These are phyloP conservation scores for Petunia axillaris DNA, from an alignment of 257 asterid species.

Conservation along the genomic window DNA sequence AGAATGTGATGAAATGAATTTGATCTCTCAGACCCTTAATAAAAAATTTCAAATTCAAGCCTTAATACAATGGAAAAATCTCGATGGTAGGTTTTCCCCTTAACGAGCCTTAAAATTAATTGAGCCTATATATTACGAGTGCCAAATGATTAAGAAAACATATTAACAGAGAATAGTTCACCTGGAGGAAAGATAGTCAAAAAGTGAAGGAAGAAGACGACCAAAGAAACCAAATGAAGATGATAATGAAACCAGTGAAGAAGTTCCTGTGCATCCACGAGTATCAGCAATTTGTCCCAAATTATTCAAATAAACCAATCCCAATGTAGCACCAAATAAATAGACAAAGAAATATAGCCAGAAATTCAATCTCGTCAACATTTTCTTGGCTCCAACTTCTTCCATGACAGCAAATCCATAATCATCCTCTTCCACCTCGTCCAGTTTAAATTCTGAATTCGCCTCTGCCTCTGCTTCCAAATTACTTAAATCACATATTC, in stretches of 20 bases:
- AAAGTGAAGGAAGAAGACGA: slow-evolving; percentile 68
- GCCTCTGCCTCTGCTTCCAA: slow-evolving; percentile 23
- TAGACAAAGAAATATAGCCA: slow-evolving; percentile 73
- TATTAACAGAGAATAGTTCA: slow-evolving; percentile 17
- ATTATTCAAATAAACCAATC: slow-evolving; percentile 71
- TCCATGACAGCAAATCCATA: slow-evolving; percentile 32
- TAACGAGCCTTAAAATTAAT: not conserved
- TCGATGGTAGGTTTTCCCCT: too few relatives aligned
- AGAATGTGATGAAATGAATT: not conserved
- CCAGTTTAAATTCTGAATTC: not conserved
- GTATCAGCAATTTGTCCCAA: slow-evolving; percentile 79
- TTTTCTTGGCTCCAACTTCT: slow-evolving; percentile 52
- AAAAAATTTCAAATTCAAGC: not conserved
- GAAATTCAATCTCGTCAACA: slow-evolving; percentile 60
- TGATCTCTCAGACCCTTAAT: not conserved
- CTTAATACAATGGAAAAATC: too few relatives aligned
- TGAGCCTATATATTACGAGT: not conserved
- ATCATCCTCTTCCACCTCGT: slow-evolving; percentile 21
- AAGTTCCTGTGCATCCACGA: slow-evolving; percentile 53
- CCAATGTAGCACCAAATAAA: slow-evolving; percentile 72
- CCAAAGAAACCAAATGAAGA: slow-evolving; percentile 81
- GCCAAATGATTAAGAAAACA: not conserved
- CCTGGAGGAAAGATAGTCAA: slow-evolving; percentile 56
- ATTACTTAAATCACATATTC: slow-evolving; percentile 26
- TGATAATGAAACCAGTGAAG: slow-evolving; percentile 62